A percentile compares a stretch with the other conserved stretches of the same genome.
Evolutionary conservation across 495 filamentous ascomycete species (phyloP).

Genomic region (Neurospora sp.): DNA sequence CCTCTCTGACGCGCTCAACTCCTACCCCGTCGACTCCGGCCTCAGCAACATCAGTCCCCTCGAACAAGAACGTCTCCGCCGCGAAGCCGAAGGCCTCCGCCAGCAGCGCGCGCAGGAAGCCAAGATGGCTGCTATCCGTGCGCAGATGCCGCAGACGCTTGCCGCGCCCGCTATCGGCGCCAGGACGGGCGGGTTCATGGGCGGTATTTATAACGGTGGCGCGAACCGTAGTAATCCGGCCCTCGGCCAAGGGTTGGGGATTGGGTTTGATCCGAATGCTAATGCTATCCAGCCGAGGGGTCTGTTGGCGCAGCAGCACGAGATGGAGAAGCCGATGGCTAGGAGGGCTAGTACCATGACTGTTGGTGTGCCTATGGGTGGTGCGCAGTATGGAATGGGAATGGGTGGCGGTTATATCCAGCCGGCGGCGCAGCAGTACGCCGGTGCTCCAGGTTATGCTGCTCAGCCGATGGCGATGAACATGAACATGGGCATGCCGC

Average conservation of each 20-base stretch:
- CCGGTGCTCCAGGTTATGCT: background rate
- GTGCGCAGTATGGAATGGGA: background rate
- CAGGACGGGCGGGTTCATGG: slow-evolving; percentile 36
- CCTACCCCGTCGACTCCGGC: slow-evolving; percentile 36
- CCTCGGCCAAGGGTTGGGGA: background rate
- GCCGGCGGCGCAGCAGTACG: background rate
- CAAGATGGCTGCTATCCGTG: slow-evolving; percentile 30
- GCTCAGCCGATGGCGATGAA: background rate
- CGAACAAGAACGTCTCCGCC: slow-evolving; percentile 22
- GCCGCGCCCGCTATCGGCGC: slow-evolving; percentile 15
- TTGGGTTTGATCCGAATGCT: background rate
- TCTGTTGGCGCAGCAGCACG: background rate
- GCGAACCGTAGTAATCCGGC: background rate
- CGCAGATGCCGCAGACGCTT: slow-evolving; percentile 31
- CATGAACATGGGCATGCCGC: background rate
- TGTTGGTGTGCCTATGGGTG: background rate
- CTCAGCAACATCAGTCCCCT: slow-evolving; percentile 22
- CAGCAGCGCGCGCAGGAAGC: slow-evolving; percentile 23
- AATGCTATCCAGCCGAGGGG: background rate
- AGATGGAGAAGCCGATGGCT: background rate
- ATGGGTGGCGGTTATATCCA: background rate
- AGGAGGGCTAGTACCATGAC: background rate
- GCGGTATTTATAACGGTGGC: slow-evolving; percentile 16
- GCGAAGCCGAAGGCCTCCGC: slow-evolving; percentile 25
- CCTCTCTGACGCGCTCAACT: slow-evolving; percentile 54